phyloP scores from a whole-genome alignment of 148 eudicot genomes.

The Nepenthes gracilis region DNA sequence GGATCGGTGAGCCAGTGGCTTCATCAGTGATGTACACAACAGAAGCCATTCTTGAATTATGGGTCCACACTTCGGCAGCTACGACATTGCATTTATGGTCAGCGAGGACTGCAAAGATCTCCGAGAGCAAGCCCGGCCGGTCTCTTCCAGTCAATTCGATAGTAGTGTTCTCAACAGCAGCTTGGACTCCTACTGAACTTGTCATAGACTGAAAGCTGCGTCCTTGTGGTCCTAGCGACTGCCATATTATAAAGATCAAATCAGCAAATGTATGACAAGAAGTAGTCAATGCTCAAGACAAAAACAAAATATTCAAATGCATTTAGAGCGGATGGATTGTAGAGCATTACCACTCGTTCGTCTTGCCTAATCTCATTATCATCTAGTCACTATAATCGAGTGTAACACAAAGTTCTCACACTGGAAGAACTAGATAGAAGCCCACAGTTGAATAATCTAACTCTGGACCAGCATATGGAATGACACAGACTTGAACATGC shows the following conservation, averaged over 20 bases:
- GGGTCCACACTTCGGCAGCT: slow-evolving; percentile 60
- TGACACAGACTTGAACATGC: too few relatives aligned
- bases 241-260: not conserved
- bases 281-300: too few relatives aligned
- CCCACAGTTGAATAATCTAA: too few relatives aligned
- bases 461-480: too few relatives aligned
- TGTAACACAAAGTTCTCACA: too few relatives aligned
- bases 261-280: too few relatives aligned
- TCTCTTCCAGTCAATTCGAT: slow-evolving; percentile 55
- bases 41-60: slow-evolving; percentile 39
- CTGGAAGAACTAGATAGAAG: too few relatives aligned
- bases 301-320: too few relatives aligned
- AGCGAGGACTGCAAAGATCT: slow-evolving; percentile 35
- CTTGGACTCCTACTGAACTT: slow-evolving; percentile 40
- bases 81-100: slow-evolving; percentile 44
- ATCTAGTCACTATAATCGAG: too few relatives aligned
- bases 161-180: slow-evolving; percentile 33
- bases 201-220: slow-evolving; percentile 24
- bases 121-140: slow-evolving; percentile 50
- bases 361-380: too few relatives aligned
- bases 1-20: slow-evolving; percentile 23
- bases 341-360: too few relatives aligned
- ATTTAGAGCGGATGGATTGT: too few relatives aligned
- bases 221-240: slow-evolving; percentile 40
- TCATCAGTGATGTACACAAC: slow-evolving; percentile 46